A percentile compares a stretch with the other conserved stretches of the same genome.
Evolutionary conservation across 1,284 basidiomycete species (phyloP).

Genomic region (Ustilago vetiveriae): DNA sequence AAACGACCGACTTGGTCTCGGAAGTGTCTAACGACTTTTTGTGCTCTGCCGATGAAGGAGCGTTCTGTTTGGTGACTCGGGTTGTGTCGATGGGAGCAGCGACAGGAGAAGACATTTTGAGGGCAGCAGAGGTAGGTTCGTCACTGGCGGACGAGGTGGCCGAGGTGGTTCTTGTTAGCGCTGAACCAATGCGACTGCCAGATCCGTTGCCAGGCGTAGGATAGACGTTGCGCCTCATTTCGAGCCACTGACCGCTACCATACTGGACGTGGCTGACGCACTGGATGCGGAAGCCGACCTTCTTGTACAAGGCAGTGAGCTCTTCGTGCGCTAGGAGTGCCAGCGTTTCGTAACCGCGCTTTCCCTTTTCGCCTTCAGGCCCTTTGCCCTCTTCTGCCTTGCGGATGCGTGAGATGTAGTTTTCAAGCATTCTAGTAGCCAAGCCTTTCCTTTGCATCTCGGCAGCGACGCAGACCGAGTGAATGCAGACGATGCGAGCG

Average conservation of each 20-base stretch:
- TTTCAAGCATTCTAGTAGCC: slow-evolving; percentile 50
- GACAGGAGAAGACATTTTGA: slow-evolving; percentile 13
- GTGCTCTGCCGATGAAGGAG: background rate
- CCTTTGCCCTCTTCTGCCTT: slow-evolving; percentile 48
- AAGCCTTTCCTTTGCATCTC: slow-evolving; percentile 53
- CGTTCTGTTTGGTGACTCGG: background rate
- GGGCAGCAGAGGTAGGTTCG: slow-evolving; percentile 10
- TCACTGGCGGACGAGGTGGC: slow-evolving; percentile 32
- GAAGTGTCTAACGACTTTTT: background rate
- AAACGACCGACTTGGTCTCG: slow-evolving; percentile 3
- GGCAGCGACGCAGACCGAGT: slow-evolving; percentile 57
- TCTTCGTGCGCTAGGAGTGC: slow-evolving; percentile 58
- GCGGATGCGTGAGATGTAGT: slow-evolving; percentile 50
- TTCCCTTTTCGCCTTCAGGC: slow-evolving; percentile 38
- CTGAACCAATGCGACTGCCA: slow-evolving; percentile 19
- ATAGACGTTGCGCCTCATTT: slow-evolving; percentile 60
- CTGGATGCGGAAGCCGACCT: slow-evolving; percentile 55
- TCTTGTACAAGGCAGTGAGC: slow-evolving; percentile 54
- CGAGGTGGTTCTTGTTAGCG: slow-evolving; percentile 29
- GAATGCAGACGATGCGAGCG: slow-evolving; percentile 63
- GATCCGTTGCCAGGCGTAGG: slow-evolving; percentile 23
- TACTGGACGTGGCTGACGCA: slow-evolving; percentile 60
- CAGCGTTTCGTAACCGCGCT: slow-evolving; percentile 60
- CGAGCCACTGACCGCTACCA: slow-evolving; percentile 59
- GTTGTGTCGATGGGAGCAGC: background rate